Evolutionary conservation across 345 rosid genomes (phyloP).

Genomic region (Pseudoturritis turrita): DNA sequence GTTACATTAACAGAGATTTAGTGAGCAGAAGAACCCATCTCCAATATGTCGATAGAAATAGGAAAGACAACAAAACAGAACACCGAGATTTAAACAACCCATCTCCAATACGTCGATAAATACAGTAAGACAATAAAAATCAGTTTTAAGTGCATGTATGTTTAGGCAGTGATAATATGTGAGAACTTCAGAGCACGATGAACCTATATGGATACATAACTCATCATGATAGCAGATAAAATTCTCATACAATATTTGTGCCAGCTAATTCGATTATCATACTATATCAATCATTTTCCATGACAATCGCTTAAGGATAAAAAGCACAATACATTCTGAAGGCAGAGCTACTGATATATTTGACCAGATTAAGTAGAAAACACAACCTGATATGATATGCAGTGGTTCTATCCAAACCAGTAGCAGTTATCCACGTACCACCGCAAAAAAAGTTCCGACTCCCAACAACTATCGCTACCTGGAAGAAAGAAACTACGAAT

Average conservation of each 20-base stretch:
- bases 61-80: neutral
- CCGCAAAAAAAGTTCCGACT: slow-evolving; percentile 84
- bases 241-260: neutral
- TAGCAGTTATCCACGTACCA: slow-evolving; percentile 71
- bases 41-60: neutral
- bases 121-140: neutral
- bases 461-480: slow-evolving; percentile 93
- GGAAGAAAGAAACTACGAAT: slow-evolving; percentile 8
- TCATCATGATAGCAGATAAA: neutral
- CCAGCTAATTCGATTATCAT: neutral
- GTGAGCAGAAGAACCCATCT: slow-evolving; percentile 12
- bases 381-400: slow-evolving; percentile 79
- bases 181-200: neutral
- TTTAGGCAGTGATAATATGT: neutral
- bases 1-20: slow-evolving; percentile 18
- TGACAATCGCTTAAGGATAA: neutral
- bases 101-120: neutral
- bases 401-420: slow-evolving; percentile 74
- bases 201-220: neutral
- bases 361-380: slow-evolving; percentile 2
- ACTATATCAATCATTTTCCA: neutral
- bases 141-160: neutral
- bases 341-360: neutral
- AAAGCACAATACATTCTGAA: neutral
- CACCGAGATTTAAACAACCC: neutral